Conservation (phyloP, 805 yeast genomes). For the Lachancea sp. region DNA sequence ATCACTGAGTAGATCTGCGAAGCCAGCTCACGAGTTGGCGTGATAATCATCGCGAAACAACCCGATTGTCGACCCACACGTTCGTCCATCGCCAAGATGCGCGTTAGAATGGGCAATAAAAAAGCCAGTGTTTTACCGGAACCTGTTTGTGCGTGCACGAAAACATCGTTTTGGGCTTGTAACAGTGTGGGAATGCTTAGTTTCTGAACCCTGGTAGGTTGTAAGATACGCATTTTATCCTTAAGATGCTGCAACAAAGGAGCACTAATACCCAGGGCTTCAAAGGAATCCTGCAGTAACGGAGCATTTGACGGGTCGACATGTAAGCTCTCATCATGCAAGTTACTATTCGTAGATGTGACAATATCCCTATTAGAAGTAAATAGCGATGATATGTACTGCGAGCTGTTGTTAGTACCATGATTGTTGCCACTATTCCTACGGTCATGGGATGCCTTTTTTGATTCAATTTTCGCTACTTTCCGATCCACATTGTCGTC, state of each 20-base stretch:
- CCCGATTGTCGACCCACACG: slow-evolving; percentile 61
- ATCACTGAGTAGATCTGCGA: slow-evolving; percentile 80
- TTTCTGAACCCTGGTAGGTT: slow-evolving; percentile 86
- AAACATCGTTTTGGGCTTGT: slow-evolving; percentile 52
- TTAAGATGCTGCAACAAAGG: slow-evolving; percentile 48
- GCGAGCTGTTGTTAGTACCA: slow-evolving; percentile 19
- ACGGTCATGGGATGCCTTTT: too few species aligned
- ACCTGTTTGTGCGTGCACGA: slow-evolving; percentile 96
- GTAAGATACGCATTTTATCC: slow-evolving; percentile 45
- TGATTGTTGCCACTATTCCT: neutral
- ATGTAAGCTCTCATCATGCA: slow-evolving; percentile 33
- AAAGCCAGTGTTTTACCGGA: slow-evolving; percentile 95
- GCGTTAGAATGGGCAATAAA: slow-evolving; percentile 72
- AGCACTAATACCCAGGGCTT: slow-evolving; percentile 60
- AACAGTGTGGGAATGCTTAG: slow-evolving; percentile 62
- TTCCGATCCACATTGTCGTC: neutral
- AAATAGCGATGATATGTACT: slow-evolving; percentile 82
- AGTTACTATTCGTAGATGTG: slow-evolving; percentile 32
- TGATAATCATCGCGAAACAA: slow-evolving; percentile 76
- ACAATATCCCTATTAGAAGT: slow-evolving; percentile 55
- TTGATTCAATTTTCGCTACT: neutral
- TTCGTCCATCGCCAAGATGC: slow-evolving; percentile 51
- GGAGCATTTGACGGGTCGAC: slow-evolving; percentile 81
- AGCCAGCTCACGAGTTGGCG: slow-evolving; percentile 95
- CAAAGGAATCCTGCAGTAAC: slow-evolving; percentile 52